Conservation (phyloP, 2,329 filamentous ascomycete genomes). For the Sphaceloma murrayae region DNA sequence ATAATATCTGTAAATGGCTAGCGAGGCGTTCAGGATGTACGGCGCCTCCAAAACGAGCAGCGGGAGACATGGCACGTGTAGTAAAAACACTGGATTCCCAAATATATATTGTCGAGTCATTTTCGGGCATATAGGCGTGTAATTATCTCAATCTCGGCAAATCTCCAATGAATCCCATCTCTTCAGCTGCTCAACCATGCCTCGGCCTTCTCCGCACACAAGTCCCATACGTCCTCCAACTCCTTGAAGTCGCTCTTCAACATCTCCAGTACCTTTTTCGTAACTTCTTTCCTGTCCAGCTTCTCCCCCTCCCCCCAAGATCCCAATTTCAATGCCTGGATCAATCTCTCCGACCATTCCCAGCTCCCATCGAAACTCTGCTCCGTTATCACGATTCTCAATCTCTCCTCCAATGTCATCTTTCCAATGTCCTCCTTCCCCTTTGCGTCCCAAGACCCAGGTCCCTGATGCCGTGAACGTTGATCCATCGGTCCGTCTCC, state of each 20-base stretch:
- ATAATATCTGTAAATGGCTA: no score
- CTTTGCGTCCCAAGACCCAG: no score
- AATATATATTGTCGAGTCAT: no score
- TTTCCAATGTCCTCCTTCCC: no score
- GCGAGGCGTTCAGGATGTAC: constrained; percentile 12
- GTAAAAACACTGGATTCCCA: no score
- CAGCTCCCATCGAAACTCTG: constrained; percentile 51
- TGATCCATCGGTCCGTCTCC: no score
- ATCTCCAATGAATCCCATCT: no score
- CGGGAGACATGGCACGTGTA: no score
- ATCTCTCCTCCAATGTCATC: constrained; percentile 22
- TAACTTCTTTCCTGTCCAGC: constrained; percentile 25
- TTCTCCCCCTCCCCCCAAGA: constrained; percentile 15
- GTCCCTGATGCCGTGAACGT: no score
- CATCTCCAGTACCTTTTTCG: constrained; percentile 39
- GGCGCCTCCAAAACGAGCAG: no score
- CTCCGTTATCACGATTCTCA: constrained; percentile 42
- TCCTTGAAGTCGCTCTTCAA: constrained; percentile 39
- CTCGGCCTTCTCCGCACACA: constrained; percentile 53
- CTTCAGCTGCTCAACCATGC: constrained; percentile 37
- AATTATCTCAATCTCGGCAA: no score
- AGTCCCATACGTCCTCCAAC: constrained; percentile 51
- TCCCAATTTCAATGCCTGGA: constrained; percentile 21
- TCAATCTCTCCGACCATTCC: constrained; percentile 29
- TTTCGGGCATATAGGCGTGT: no score